These are phyloP conservation scores for Penicillium sp. DNA, from an alignment of 2,329 filamentous ascomycete species.

Conservation along the genomic window DNA sequence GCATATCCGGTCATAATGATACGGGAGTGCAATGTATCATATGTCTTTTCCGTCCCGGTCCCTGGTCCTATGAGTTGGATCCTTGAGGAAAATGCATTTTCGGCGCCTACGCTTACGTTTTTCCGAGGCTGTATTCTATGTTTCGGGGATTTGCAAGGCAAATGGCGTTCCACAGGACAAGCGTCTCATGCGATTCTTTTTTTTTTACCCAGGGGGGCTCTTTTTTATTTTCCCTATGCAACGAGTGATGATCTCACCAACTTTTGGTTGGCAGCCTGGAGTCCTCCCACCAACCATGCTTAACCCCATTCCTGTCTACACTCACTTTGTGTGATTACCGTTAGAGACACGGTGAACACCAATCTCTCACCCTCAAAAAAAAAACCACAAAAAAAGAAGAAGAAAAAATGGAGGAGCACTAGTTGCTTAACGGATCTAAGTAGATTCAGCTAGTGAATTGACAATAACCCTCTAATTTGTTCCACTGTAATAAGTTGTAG, in stretches of 20 bases:
- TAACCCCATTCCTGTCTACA: not conserved
- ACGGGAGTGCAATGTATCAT: slow-evolving; percentile 33
- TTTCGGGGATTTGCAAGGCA: slow-evolving; percentile 15
- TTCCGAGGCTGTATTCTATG: slow-evolving; percentile 8
- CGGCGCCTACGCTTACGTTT: slow-evolving; percentile 14
- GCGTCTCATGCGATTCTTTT: not conserved
- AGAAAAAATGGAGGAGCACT: slow-evolving; percentile 31
- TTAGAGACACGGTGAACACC: not conserved
- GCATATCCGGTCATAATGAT: slow-evolving; percentile 19
- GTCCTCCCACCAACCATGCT: not conserved
- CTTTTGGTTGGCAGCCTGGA: not conserved
- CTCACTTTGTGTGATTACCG: not conserved
- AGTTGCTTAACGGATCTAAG: slow-evolving; percentile 15
- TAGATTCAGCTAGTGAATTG: slow-evolving; percentile 31
- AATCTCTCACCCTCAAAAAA: slow-evolving; percentile 4
- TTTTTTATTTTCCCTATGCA: not conserved
- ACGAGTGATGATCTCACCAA: slow-evolving; percentile 8
- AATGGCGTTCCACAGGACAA: slow-evolving; percentile 20
- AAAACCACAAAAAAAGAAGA: slow-evolving; percentile 17
- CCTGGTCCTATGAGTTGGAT: slow-evolving; percentile 5
- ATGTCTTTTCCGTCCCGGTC: slow-evolving; percentile 19
- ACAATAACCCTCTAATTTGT: slow-evolving; percentile 28
- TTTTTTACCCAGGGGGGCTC: slow-evolving; percentile 4
- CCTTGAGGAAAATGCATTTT: slow-evolving; percentile 18
- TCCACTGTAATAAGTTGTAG: not conserved